A percentile compares a stretch with the other conserved stretches of the same genome.
phyloP scores from a whole-genome alignment of 768 basidiomycete species.

The Pisolithus albus region DNA sequence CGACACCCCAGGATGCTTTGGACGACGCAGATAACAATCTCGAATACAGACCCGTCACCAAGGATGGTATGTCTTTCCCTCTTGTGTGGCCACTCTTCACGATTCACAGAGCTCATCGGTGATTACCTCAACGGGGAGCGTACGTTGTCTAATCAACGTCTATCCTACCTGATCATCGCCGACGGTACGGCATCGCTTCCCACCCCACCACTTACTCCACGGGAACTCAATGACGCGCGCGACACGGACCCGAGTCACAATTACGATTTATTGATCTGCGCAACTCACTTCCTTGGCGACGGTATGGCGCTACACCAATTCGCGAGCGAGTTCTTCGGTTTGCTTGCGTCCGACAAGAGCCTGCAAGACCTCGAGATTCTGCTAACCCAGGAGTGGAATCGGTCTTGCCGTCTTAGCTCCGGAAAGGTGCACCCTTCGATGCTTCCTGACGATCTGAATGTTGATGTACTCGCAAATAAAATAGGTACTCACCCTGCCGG shows the following conservation, averaged over 20 bases:
- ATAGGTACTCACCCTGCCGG: slow-evolving; percentile 31
- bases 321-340: slow-evolving; percentile 70
- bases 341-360: slow-evolving; percentile 40
- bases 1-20: slow-evolving; percentile 39
- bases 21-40: slow-evolving; percentile 41
- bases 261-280: slow-evolving; percentile 65
- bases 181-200: slow-evolving; percentile 15
- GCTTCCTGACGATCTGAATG: not conserved
- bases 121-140: slow-evolving; percentile 72
- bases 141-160: slow-evolving; percentile 56
- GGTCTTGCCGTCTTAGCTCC: not conserved
- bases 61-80: slow-evolving; percentile 41
- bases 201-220: slow-evolving; percentile 30
- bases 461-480: slow-evolving; percentile 11
- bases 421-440: not conserved
- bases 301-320: slow-evolving; percentile 82
- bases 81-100: not conserved
- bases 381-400: slow-evolving; percentile 29
- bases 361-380: slow-evolving; percentile 24
- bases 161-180: slow-evolving; percentile 61
- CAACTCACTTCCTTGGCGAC: slow-evolving; percentile 79
- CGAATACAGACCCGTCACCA: slow-evolving; percentile 43
- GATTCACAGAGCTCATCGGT: slow-evolving; percentile 49
- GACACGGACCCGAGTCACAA: slow-evolving; percentile 19
- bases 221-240: slow-evolving; percentile 9